Evolutionary conservation across 345 rosid species (phyloP), one percentile per base, ranked within the genome.

Genomic region (Boechera retrofracta): DNA sequence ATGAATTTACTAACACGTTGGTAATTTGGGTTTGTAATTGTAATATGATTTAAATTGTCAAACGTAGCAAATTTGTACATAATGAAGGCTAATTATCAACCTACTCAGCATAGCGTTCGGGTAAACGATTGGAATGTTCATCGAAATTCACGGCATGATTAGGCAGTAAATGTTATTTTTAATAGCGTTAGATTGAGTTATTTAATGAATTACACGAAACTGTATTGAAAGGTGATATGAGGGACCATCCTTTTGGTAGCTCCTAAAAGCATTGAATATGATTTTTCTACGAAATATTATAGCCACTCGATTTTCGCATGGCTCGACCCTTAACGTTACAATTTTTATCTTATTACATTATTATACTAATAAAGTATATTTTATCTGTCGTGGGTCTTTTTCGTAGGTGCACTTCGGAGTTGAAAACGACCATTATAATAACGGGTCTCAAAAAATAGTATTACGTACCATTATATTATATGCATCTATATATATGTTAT

Each of bases 201-300:
- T 54, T 63, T 15, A 77, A 70, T 77, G 59, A 69, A 24, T 55
- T 77, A 35, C 59, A 77, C 42, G 44, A 56, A 71, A 77, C 55
- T 70, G 54, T 64, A 64, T 45, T 71, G 53, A 71, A 45, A 56
- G 71, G 60, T 71, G 53, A 47, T 21, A 56, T 69, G 35, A 47
- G 77, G 92, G 88, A 81, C 88, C 88, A 81, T 82, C 71, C 53
- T 65, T 71, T 63, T 77, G 76, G 67, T 64, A 77, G 71, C 76
- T 71, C 76, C 67, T 77, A 63, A 77, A 71, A 71, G 76, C 71
- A 77, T 56, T 71, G 72, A 77, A 64, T 77, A 77, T 71, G 75
- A 62, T 45, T 71, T 71, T 71, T 67, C 51, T 26, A 78, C 69
- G 36, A 72, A 67, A 31, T 78, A 67, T 67, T 59, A 33, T 73